Evolutionary conservation across 139 green algal genomes (phyloP).

Genomic region (Gonium pectorale): DNA sequence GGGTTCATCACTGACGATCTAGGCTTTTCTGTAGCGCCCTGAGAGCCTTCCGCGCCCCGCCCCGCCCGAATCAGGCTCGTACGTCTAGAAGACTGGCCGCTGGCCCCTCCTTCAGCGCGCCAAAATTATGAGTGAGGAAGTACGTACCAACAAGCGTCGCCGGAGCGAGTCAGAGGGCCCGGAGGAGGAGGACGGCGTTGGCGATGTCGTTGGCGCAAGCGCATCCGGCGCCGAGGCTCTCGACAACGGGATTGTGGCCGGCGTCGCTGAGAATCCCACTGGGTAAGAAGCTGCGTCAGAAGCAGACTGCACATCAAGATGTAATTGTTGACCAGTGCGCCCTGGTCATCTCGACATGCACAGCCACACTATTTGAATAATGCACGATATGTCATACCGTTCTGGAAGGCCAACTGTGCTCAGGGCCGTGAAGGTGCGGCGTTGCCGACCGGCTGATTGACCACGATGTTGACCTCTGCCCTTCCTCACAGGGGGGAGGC

Average conservation of each 20-base stretch:
- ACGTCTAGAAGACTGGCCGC: neutral
- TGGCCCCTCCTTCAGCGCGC: neutral
- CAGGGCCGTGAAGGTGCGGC: too few relatives aligned
- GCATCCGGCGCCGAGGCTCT: neutral
- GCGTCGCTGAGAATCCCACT: neutral
- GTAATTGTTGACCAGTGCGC: too few relatives aligned
- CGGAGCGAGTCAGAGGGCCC: slow-evolving; percentile 34
- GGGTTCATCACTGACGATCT: too few relatives aligned
- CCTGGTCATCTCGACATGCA: too few relatives aligned
- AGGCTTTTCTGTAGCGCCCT: neutral
- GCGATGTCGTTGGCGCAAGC: slow-evolving; percentile 11
- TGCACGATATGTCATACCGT: too few relatives aligned
- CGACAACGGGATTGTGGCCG: neutral
- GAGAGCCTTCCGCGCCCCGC: neutral
- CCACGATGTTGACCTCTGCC: too few relatives aligned
- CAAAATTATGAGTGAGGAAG: slow-evolving; percentile 43
- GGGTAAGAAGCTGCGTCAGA: too few relatives aligned
- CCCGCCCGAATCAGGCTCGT: slow-evolving; percentile 37
- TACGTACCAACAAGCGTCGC: slow-evolving; percentile 32
- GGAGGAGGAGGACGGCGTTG: slow-evolving; percentile 13
- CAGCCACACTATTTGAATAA: too few relatives aligned
- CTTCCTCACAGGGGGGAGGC: neutral
- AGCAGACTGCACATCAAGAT: too few relatives aligned
- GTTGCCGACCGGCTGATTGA: too few relatives aligned
- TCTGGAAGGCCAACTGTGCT: too few relatives aligned